Evolutionary conservation across 2,329 filamentous ascomycete species (phyloP).

Genomic region (Pezicula rhizophila): DNA sequence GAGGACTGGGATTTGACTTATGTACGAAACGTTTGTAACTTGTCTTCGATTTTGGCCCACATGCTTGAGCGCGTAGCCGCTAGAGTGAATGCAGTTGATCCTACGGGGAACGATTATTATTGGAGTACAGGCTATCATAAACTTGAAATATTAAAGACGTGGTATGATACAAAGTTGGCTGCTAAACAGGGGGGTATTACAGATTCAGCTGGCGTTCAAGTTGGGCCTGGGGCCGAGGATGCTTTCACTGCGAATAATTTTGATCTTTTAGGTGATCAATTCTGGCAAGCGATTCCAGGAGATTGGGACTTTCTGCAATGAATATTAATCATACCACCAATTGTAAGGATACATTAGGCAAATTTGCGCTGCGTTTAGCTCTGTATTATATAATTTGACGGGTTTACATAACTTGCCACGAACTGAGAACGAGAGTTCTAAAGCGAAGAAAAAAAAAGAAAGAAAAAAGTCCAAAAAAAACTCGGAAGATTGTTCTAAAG

Average conservation of each 20-base stretch:
- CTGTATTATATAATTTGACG: too few relatives aligned
- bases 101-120: too few relatives aligned
- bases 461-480: too few relatives aligned
- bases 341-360: too few relatives aligned
- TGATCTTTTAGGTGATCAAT: not conserved
- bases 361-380: too few relatives aligned
- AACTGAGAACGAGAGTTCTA: too few relatives aligned
- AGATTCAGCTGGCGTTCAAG: not conserved
- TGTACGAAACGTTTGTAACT: not conserved
- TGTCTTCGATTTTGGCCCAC: not conserved
- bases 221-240: too few relatives aligned
- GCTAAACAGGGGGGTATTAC: not conserved
- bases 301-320: not conserved
- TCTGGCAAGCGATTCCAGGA: not conserved
- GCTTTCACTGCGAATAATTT: not conserved
- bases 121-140: not conserved
- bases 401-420: too few relatives aligned
- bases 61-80: not conserved
- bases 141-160: not conserved
- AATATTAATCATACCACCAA: too few relatives aligned
- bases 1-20: slow-evolving; percentile 8
- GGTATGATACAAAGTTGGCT: not conserved
- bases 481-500: too few relatives aligned
- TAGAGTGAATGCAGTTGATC: not conserved
- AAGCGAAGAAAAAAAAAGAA: too few relatives aligned